Conservation (phyloP, 768 basidiomycete genomes). For the Myochromella boudieri region DNA sequence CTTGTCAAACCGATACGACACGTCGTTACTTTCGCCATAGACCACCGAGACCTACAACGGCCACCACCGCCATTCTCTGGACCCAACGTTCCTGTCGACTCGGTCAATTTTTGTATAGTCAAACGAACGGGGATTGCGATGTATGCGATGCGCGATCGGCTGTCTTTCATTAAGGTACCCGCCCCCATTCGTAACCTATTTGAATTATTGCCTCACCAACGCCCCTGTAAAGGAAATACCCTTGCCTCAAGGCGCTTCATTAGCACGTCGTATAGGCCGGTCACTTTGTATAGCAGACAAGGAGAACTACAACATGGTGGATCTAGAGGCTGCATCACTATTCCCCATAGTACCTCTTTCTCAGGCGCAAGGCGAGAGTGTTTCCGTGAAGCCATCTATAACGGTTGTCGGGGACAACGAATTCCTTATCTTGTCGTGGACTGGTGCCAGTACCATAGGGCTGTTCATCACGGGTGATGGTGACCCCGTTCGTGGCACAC, state of each 20-base stretch:
- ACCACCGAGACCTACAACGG: slow-evolving; percentile 67
- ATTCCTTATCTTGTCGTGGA: slow-evolving; percentile 86
- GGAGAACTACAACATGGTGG: slow-evolving; percentile 73
- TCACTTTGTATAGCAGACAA: slow-evolving; percentile 75
- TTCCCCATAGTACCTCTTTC: slow-evolving; percentile 78
- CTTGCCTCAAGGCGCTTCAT: slow-evolving; percentile 52
- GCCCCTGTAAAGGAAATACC: slow-evolving; percentile 61
- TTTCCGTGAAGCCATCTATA: slow-evolving; percentile 61
- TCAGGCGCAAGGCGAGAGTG: slow-evolving; percentile 51
- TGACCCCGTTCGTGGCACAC: slow-evolving; percentile 86
- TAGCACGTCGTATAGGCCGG: slow-evolving; percentile 62
- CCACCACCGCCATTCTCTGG: slow-evolving; percentile 42
- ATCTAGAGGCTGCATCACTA: slow-evolving; percentile 69
- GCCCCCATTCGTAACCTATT: neutral
- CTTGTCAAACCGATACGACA: slow-evolving; percentile 78
- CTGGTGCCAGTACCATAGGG: slow-evolving; percentile 77
- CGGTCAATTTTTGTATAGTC: slow-evolving; percentile 72
- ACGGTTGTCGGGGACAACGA: slow-evolving; percentile 75
- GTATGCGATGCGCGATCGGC: slow-evolving; percentile 63
- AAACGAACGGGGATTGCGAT: slow-evolving; percentile 65
- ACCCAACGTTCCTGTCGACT: slow-evolving; percentile 36
- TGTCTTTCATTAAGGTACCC: slow-evolving; percentile 59
- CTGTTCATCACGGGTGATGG: slow-evolving; percentile 84
- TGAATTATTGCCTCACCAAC: neutral
- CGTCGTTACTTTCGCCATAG: slow-evolving; percentile 78